phyloP scores from a whole-genome alignment of 148 eudicot genomes.

The Diospyros lotus region DNA sequence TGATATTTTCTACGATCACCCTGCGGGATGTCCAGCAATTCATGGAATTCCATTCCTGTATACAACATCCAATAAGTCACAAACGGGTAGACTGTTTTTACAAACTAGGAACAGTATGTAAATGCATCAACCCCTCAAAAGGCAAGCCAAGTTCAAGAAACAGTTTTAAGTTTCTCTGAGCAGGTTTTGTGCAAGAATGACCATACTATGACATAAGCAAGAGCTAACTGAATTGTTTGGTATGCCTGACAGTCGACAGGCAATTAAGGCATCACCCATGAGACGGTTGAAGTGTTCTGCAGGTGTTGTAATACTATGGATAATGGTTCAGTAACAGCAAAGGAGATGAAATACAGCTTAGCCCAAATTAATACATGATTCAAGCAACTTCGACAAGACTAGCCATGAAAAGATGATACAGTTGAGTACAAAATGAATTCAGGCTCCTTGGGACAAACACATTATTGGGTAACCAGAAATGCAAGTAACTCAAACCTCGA shows the following conservation, averaged over 20 bases:
- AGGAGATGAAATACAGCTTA: background rate
- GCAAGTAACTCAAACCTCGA: background rate
- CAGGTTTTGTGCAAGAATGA: background rate
- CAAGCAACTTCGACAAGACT: background rate
- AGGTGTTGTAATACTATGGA: background rate
- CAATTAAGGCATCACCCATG: background rate
- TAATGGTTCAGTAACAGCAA: background rate
- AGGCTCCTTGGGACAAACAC: background rate
- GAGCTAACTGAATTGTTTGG: background rate
- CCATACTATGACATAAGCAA: background rate
- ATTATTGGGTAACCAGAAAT: background rate
- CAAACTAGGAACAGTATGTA: background rate
- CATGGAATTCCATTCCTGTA: slow-evolving; percentile 93
- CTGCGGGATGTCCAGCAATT: slow-evolving; percentile 92
- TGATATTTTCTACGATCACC: slow-evolving; percentile 95
- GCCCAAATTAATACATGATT: background rate
- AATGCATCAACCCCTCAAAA: background rate
- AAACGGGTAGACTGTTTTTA: background rate
- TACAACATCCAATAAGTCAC: background rate
- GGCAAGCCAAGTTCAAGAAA: background rate
- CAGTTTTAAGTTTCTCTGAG: background rate
- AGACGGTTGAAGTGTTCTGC: background rate
- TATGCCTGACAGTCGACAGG: background rate
- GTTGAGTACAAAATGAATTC: background rate
- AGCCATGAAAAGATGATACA: background rate